Conservation (phyloP, 257 asterid genomes). For the Plantago ovata region DNA sequence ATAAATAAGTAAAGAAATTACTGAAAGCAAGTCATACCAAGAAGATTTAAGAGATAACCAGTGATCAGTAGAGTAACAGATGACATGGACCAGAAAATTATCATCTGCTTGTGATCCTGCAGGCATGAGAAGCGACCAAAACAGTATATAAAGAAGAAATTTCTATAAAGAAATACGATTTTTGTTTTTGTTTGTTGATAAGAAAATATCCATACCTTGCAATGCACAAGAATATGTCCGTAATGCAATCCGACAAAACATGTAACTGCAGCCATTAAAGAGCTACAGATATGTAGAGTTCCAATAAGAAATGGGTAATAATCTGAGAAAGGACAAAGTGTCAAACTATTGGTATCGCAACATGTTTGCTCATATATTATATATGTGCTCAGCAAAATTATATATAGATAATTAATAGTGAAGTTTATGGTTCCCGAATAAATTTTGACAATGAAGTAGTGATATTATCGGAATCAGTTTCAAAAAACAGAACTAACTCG, state of each 20-base stretch:
- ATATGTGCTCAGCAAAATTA: background rate
- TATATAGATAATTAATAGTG: no score
- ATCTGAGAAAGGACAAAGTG: background rate
- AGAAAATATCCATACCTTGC: conserved; percentile 38
- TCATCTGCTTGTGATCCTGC: conserved; percentile 64
- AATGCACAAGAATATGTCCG: conserved; percentile 61
- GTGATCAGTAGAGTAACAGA: conserved; percentile 37
- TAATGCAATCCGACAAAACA: conserved; percentile 62
- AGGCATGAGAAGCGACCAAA: background rate
- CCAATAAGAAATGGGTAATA: conserved; percentile 20
- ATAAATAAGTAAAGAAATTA: conserved; percentile 3
- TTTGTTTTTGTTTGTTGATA: background rate
- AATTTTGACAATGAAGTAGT: no score
- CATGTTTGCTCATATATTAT: conserved; percentile 1
- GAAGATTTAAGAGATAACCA: conserved; percentile 37
- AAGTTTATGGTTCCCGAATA: no score
- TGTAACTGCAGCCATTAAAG: conserved; percentile 60
- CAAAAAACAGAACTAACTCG: no score
- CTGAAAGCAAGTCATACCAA: conserved; percentile 32
- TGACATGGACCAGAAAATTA: conserved; percentile 50
- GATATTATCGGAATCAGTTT: no score
- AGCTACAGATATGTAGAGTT: conserved; percentile 32
- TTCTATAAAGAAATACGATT: background rate
- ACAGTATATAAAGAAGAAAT: background rate
- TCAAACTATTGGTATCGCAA: background rate